Conservation (phyloP, 2,329 filamentous ascomycete genomes). For the Sclerotinia spermophila region DNA sequence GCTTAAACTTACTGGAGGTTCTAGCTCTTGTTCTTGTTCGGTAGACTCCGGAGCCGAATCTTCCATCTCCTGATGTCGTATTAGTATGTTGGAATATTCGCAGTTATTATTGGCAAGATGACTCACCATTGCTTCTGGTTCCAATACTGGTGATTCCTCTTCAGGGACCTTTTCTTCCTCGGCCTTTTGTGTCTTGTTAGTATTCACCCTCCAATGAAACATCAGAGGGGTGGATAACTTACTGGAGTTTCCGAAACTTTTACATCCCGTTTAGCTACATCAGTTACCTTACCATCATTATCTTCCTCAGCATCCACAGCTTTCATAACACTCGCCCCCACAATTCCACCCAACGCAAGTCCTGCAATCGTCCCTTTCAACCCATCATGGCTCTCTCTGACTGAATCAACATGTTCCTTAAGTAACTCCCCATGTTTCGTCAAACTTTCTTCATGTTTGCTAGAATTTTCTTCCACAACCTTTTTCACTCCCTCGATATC, state of each 20-base stretch:
- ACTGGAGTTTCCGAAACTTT: neutral
- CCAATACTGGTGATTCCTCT: neutral
- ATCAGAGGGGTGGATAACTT: neutral
- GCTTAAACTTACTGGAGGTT: neutral
- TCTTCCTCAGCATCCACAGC: neutral
- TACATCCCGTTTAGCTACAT: neutral
- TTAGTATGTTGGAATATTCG: neutral
- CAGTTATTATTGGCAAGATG: fast-evolving
- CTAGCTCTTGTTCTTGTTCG: neutral
- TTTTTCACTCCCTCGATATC: constrained; percentile 30
- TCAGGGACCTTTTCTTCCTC: neutral
- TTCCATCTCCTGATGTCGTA: neutral
- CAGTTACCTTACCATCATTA: neutral
- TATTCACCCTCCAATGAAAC: neutral
- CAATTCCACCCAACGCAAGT: constrained; percentile 27
- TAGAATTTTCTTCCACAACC: constrained; percentile 24
- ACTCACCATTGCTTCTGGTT: neutral
- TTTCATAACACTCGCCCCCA: neutral
- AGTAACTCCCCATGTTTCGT: constrained; percentile 23
- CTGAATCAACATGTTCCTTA: constrained; percentile 21
- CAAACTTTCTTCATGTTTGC: constrained; percentile 24
- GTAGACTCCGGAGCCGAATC: neutral
- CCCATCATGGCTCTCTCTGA: constrained; percentile 30
- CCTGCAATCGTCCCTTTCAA: constrained; percentile 27
- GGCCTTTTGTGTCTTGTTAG: neutral